Evolutionary conservation across 2,329 filamentous ascomycete genomes (phyloP), one percentile per base, ranked within the genome.

Genomic region (Aspergillus transmontanensis): DNA sequence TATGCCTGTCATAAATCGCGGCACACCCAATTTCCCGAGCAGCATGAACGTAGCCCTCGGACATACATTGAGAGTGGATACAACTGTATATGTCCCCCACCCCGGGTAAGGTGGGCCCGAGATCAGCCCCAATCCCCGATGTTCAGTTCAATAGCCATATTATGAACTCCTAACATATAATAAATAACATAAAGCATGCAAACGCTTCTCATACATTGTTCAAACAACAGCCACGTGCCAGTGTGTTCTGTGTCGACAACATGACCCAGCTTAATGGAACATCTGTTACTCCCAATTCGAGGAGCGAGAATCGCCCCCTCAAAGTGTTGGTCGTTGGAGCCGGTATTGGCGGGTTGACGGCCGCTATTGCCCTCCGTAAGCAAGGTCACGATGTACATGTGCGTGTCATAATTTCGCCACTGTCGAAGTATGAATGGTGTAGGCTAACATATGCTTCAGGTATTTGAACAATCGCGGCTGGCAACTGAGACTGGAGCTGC

Each of bases 401-500:
- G 21, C 6, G 45, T 48, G 21, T 16, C 9, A 46, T 12, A 11
- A 23, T 23, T 21, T 14, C 41, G 19, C n/a, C 43, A 21, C 21
- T 46, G 21, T 46, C 10, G 21, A 11, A 23, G 46, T n/a, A 41
- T n/a, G 19, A 16, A 6, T 41, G 19, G 39, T 10, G 16, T 9
- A 41, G 19, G 39, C 39, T 41, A 41, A 41, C 7, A 41, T n/a
- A 9, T 9, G 19, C 2, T 14, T 51, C 56, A 85, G 81, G 61
- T 87, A 1, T 83, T 80, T 56, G 85, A 88, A 65, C 81, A 85
- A 71, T 87, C 85, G 0, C 75, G 76, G 1, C 81, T 87, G 26
- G 81, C 82, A 14, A 81, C 76, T 51, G 86, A 88, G 70, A 73
- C 79, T 0, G 87, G 86, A 0, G 86, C 87, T 1, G 86, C 87